Base-by-base conservation (phyloP, 257 asterid species). In the Penstemon barbatus region DNA sequence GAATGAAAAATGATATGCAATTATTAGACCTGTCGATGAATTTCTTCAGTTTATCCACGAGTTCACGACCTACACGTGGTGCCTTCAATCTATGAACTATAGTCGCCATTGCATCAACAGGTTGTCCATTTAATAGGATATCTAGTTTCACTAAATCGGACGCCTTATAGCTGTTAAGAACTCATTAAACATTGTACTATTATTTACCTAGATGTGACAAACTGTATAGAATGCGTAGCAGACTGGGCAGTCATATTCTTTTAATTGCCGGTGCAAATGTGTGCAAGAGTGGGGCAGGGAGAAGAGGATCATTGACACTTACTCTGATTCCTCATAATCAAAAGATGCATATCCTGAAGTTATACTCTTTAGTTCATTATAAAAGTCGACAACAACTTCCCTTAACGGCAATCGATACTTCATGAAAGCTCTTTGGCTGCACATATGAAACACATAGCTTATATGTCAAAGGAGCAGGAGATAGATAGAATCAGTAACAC, bases 81-180 rank as follows among this genome's bases (percentile, higher is more conserved):
- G 97, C 90, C 86, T 93, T 93, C 75, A 71, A 75, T 77, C 83
- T 85, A 73, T 93, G 99, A 74, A 90, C 88, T 76, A 93, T 90
- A 69, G 96, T 84, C 36, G 97, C 96, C 98, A 93, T 88, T 64
- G 98, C 97, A 88, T 93, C 99, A 74, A 93, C 97, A 36, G 99
- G 86, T 80, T 93, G 96, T 45, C 88, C 96, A 68, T 93, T 93
- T 73, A 90, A 82, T 64, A 93, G 85, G 75, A 93, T 80, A 83
- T 93, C 97, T 39, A 93, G 95, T 79, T 93, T 93, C 77, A 93
- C 96, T 82, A 93, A 80, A 76, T 93, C 99, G 3, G 99, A 80
- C 61, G 79, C 84, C 84, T 88, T 94, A 77, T 93, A 90, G 71
- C 99, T 93, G 88, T 85, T 42, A 59, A 61, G 66, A 78, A 62